Evolutionary conservation across 2,329 filamentous ascomycete species (phyloP), one percentile per base, ranked within the genome.

Genomic region (Curvularia sp.): DNA sequence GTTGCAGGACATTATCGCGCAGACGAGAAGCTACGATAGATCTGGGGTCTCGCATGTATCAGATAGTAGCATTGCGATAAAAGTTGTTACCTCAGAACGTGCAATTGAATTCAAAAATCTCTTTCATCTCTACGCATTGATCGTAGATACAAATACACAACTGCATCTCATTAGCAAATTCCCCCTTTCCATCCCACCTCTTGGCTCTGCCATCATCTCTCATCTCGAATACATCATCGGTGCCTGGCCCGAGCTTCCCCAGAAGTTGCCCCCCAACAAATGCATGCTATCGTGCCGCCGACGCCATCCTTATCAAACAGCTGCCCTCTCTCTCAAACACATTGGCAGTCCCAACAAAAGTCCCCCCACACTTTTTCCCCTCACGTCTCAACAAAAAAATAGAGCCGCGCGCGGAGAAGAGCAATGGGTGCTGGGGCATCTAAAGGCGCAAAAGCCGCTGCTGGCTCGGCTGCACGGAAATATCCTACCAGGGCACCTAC

Each of bases 1-100:
- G 89, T 99, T 48, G 95, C 95, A 0, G 92, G 92, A 5, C 91
- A 93, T 72, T 95, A 87, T 70, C 79, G 86, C 12, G 81, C 83
- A 44, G 80, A 82, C 49, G 66, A 58, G 31, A 59, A 61, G 30
- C 60, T 66, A 4, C 67, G 18, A 47, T 53, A 48, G 30, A n/a
- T 22, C 8, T 35, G 2, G 8, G 31, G 20, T 6, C 24, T n/a
- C 22, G 33, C 20, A 18, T 18, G 5, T 4, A n/a, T 26, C 5
- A 33, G 18, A 35, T 10, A 10, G 13, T 43, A n/a, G 5, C n/a
- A 46, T 28, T n/a, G 5, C 33, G 22, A 26, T 31, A 26, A 55
- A 46, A 38, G 28, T 24, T 24, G 20, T 1, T 0, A 52, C 42
- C 3, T 51, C 13, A n/a, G 43, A 2, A 41, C 2, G 13, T 33